Conservation (phyloP, 169 alveolate genomes). For the Plasmodium knowlesi region DNA sequence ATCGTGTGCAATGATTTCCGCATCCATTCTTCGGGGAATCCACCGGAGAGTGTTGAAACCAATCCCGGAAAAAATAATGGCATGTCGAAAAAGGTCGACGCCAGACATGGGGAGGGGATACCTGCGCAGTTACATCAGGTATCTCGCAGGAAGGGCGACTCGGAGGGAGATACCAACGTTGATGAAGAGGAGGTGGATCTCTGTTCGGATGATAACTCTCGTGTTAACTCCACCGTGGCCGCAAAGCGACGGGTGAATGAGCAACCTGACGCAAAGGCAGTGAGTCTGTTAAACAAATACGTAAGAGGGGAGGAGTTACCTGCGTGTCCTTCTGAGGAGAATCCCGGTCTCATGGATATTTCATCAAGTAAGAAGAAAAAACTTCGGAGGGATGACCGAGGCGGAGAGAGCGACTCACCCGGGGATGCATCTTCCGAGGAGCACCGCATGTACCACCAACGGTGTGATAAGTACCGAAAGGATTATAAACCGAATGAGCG, state of each 20-base stretch:
- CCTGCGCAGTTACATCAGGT: background rate
- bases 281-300: background rate
- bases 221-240: background rate
- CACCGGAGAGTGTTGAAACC: background rate
- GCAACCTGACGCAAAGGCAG: background rate
- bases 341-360: background rate
- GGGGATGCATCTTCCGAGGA: background rate
- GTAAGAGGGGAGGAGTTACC: background rate
- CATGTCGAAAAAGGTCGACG: background rate
- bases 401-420: background rate
- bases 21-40: background rate
- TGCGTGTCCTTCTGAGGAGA: background rate
- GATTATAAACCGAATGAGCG: background rate
- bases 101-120: background rate
- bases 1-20: slow-evolving; percentile 36
- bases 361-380: background rate
- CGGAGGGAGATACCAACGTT: background rate
- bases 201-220: background rate
- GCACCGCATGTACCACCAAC: background rate
- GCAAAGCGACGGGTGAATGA: background rate
- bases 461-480: background rate
- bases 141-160: background rate
- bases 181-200: background rate
- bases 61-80: background rate
- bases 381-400: background rate